Evolutionary conservation across 257 asterid species (phyloP).

Genomic region (Solanum virginianum): DNA sequence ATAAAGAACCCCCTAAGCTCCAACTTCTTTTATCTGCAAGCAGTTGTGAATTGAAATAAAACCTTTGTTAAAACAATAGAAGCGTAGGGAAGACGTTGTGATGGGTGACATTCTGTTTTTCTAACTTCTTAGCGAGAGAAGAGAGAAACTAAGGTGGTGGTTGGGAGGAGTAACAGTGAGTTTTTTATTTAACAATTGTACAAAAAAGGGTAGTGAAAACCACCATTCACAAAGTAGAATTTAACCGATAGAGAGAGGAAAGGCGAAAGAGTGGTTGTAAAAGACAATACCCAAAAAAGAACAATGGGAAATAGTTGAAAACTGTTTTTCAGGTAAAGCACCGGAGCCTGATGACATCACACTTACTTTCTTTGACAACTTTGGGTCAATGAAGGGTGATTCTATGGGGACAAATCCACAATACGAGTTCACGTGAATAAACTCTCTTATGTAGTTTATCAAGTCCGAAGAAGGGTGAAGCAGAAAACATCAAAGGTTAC

Average conservation of each 20-base stretch:
- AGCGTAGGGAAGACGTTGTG: background rate
- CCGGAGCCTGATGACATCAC: background rate
- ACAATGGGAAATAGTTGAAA: background rate
- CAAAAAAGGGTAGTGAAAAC: background rate
- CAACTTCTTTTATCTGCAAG: background rate
- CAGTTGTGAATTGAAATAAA: background rate
- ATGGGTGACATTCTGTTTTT: background rate
- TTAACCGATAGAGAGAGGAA: background rate
- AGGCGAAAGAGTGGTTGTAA: background rate
- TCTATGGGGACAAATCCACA: background rate
- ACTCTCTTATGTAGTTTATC: background rate
- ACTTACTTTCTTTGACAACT: background rate
- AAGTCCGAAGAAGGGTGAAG: background rate
- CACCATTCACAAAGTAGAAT: background rate
- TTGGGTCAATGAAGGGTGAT: background rate
- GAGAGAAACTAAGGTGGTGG: background rate
- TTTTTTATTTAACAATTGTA: background rate
- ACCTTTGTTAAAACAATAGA: background rate
- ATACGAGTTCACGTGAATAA: background rate
- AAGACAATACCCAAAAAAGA: background rate
- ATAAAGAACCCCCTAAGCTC: background rate
- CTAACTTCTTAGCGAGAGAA: background rate
- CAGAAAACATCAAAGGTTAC: background rate
- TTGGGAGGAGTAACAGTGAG: background rate
- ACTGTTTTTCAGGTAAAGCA: background rate